Percentiles rank a stretch among this genome's conserved stretches.
phyloP scores from a whole-genome alignment of 2,329 filamentous ascomycete genomes.

The Arthrobotrys sinensis region DNA sequence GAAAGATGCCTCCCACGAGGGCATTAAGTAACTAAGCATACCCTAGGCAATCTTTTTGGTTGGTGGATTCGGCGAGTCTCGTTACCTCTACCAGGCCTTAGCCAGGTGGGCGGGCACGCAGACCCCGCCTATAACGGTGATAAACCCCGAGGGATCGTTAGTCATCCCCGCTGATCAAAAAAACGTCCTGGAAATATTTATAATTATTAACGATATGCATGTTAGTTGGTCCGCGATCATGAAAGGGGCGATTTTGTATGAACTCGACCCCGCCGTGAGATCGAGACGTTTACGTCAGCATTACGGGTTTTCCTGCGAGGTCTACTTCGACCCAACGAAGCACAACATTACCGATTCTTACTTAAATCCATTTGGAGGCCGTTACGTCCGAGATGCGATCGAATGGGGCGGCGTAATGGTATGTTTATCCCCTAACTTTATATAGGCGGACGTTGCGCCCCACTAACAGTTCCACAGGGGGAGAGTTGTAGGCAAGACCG shows the following conservation, averaged over 20 bases:
- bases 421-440: no score
- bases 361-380: neutral
- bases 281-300: conserved; percentile 38
- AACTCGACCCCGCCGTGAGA: conserved; percentile 10
- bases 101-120: neutral
- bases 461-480: conserved; percentile 7
- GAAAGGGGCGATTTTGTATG: conserved; percentile 39
- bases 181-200: neutral
- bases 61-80: conserved; percentile 54
- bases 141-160: conserved; percentile 54
- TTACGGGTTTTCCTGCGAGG: conserved; percentile 18
- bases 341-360: neutral
- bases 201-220: neutral
- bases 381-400: neutral
- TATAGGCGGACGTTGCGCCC: no score
- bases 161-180: neutral
- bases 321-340: neutral
- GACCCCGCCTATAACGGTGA: conserved; percentile 17
- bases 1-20: no score
- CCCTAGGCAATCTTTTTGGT: conserved; percentile 43
- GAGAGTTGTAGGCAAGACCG: conserved; percentile 18
- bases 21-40: no score
- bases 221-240: conserved; percentile 55
- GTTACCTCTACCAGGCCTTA: conserved; percentile 41
- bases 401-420: conserved; percentile 33